Percentiles rank a stretch among this genome's conserved stretches.
phyloP scores from a whole-genome alignment of 2,329 filamentous ascomycete species.

The Gaeumannomyces sp. region DNA sequence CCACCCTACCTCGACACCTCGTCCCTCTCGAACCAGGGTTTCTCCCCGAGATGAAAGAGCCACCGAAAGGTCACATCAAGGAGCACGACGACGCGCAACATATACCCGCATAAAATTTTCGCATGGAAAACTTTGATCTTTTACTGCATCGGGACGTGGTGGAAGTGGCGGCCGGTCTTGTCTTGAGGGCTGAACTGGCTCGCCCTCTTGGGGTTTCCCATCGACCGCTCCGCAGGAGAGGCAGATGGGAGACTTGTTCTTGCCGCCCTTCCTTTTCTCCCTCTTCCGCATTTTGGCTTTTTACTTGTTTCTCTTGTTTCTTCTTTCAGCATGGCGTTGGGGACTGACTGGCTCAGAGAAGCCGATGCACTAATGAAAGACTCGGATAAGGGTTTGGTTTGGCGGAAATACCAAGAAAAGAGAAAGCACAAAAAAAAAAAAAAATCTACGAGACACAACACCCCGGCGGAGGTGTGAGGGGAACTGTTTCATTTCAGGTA shows the following conservation, averaged over 20 bases:
- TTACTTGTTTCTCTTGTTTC: constrained; percentile 22
- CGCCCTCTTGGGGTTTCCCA: background rate
- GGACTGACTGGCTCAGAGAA: constrained; percentile 18
- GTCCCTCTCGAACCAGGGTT: background rate
- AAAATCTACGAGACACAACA: background rate
- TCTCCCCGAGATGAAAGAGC: background rate
- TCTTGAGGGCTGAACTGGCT: constrained; percentile 1
- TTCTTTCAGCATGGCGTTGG: constrained; percentile 33
- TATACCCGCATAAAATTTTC: constrained; percentile 1
- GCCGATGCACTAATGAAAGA: constrained; percentile 9
- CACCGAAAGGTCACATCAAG: background rate
- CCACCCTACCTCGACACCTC: background rate
- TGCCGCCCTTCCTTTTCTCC: background rate
- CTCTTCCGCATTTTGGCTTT: constrained; percentile 7
- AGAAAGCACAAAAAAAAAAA: background rate
- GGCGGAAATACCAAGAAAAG: background rate
- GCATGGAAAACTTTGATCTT: background rate
- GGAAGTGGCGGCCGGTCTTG: background rate
- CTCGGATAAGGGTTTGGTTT: constrained; percentile 1
- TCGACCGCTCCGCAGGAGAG: background rate
- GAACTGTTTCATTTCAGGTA: constrained; percentile 1
- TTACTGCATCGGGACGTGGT: background rate
- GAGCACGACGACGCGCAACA: background rate
- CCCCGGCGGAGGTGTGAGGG: background rate
- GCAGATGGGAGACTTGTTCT: background rate